Base-by-base conservation (phyloP, 306 rosid genomes). In the Carpinus fangiana region DNA sequence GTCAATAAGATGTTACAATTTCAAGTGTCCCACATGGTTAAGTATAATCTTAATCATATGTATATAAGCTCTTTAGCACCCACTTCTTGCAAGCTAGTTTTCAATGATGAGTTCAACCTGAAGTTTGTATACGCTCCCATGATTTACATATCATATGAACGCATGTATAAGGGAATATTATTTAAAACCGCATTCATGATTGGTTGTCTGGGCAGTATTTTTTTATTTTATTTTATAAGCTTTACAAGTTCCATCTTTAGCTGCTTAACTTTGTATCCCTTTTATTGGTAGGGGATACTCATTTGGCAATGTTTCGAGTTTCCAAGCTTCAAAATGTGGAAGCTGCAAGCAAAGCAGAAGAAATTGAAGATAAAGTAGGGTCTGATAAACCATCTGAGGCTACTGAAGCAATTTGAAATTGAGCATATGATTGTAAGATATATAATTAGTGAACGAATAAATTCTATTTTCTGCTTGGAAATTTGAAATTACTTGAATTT, bases 271-370 rank as follows among this genome's bases (percentile, higher is more conserved):
- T 54, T 34, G 54, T 61, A 18, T 77, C 18, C 28, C 61, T 75
- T 67, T 79, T 59, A 55, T 78, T 81, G 62, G 11, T 86, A 94
- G 98, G 98, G 55, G 98, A 94, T 84, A 86, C 54, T 60, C 88
- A 94, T 85, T 81, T 90, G 78, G 98, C 98, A 11, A 89, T 94
- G 84, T 94, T 94, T 61, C 95, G 92, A 0, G 92, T 87, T 54
- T 88, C 92, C 20, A 94, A 92, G 84, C 75, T 90, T 23, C 78
- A 83, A 83, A 80, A 75, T 1, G 84, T 74, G 71, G 89, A 83
- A 78, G 65, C 59, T 82, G 79, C 46, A 38, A 87, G 76, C 75
- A 73, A 73, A 73, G 48, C 47, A 31, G 84, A 67, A 62, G 88
- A 80, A 72, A 16, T 82, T 21, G 85, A 82, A 84, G 85, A 34